Evolutionary conservation across 371 early-diverging fungal species (phyloP), one percentile per base, ranked within the genome.

Genomic region (Paraphysoderma sedebokerense): DNA sequence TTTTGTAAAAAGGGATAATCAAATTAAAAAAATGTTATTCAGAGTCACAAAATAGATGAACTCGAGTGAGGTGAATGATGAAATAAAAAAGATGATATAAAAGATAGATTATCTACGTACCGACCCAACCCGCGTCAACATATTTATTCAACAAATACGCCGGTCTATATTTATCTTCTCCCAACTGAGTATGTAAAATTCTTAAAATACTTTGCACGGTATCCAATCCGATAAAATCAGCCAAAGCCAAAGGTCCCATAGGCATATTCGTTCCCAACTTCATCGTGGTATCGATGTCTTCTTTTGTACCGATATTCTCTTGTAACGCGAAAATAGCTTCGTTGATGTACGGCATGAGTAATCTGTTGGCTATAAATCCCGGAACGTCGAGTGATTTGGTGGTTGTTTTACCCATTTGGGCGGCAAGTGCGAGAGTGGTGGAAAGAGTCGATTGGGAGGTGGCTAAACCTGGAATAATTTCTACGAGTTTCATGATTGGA

Each of bases 331-430:
- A 82, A 12, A 85, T 51, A 11, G 97, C 95, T 66, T 97, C 97
- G 67, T 97, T 97, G 56, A 97, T 97, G 65, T 93, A 97, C 20
- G 97, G 97, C 92, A 97, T 97, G 64, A 95, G 68, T 48, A 97
- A 55, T 20, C 97, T 67, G 68, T 97, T 97, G 30, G 95, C 93
- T 38, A 97, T 90, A 57, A 97, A 97, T 8, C 97, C 97, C 29
- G 97, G 97, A 46, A 85, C 81, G 68, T 97, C 97, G 55, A 74
- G 66, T 38, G 77, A 76, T 50, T 74, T 64, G 15, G 95, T 92
- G 44, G 81, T 81, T 22, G 81, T 85, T 73, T 97, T 97, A 47
- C 90, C 91, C 92, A 97, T 90, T 24, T 65, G 62, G 30, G 69
- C 58, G 0, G 95, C 87, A 23, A 97, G 59, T 3, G 64, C 73